phyloP scores from a whole-genome alignment of 768 basidiomycete genomes.

The Boletus patriciae region DNA sequence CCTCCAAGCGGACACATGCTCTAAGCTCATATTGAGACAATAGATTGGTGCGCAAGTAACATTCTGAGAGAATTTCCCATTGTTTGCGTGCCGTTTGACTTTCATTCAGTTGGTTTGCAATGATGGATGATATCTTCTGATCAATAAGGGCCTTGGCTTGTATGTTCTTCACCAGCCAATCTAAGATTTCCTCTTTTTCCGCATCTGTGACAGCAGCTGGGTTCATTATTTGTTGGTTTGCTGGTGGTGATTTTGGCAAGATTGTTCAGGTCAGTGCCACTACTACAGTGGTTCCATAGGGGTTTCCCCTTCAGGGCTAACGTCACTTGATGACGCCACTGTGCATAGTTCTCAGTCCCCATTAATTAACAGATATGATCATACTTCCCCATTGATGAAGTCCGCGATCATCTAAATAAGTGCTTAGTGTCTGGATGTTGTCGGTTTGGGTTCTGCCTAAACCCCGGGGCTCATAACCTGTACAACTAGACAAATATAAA shows the following conservation, averaged over 20 bases:
- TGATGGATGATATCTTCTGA: background rate
- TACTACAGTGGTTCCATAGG: constrained; percentile 1
- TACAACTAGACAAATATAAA: too few relatives aligned
- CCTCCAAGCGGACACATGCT: too few relatives aligned
- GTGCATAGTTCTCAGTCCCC: background rate
- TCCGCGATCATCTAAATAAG: too few relatives aligned
- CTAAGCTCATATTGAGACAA: too few relatives aligned
- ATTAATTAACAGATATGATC: constrained; percentile 13
- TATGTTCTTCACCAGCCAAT: background rate
- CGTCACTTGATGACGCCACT: background rate
- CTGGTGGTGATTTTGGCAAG: background rate
- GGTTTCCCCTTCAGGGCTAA: background rate
- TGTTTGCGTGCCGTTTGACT: too few relatives aligned
- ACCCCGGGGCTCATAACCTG: too few relatives aligned
- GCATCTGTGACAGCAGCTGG: background rate
- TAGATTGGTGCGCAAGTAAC: too few relatives aligned
- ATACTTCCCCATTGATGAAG: constrained; percentile 8
- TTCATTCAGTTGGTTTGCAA: background rate
- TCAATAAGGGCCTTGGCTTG: constrained; percentile 6
- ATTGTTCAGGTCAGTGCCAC: background rate
- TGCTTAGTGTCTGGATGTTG: too few relatives aligned
- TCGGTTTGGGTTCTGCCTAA: too few relatives aligned
- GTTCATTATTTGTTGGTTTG: background rate
- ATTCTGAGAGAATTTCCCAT: too few relatives aligned
- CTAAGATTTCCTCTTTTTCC: background rate